phyloP scores from a whole-genome alignment of 2,329 filamentous ascomycete genomes.

The Pseudogymnoascus destructans region DNA sequence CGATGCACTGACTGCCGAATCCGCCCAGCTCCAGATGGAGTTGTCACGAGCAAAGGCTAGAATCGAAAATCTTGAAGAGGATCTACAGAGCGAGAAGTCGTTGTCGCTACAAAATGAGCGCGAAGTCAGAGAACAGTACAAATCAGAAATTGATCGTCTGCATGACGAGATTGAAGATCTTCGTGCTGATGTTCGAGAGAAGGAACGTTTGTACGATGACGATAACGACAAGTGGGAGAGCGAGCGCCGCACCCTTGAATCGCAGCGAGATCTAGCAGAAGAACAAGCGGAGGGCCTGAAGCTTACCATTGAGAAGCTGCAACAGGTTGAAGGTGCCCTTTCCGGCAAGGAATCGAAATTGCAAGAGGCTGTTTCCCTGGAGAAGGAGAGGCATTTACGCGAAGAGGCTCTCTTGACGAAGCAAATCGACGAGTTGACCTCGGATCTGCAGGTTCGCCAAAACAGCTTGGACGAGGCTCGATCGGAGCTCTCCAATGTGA shows the following conservation, averaged over 20 bases:
- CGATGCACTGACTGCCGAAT: slow-evolving; percentile 53
- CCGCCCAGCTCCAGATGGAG: slow-evolving; percentile 52
- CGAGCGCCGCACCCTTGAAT: slow-evolving; percentile 49
- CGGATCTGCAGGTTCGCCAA: slow-evolving; percentile 55
- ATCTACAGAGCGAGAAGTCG: slow-evolving; percentile 32
- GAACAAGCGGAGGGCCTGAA: slow-evolving; percentile 56
- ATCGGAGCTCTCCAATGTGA: slow-evolving; percentile 50
- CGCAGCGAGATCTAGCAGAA: slow-evolving; percentile 52
- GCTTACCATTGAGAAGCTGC: slow-evolving; percentile 56
- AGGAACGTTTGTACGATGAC: slow-evolving; percentile 56
- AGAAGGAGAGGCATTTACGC: slow-evolving; percentile 56
- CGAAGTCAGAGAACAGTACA: slow-evolving; percentile 41
- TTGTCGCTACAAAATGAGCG: slow-evolving; percentile 40
- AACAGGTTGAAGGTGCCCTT: slow-evolving; percentile 52
- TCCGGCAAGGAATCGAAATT: slow-evolving; percentile 55
- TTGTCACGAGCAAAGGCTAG: slow-evolving; percentile 34
- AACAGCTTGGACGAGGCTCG: slow-evolving; percentile 51
- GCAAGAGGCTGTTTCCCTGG: slow-evolving; percentile 55
- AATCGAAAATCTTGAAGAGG: slow-evolving; percentile 35
- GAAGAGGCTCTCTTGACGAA: slow-evolving; percentile 57
- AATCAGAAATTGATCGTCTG: slow-evolving; percentile 40
- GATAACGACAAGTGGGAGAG: slow-evolving; percentile 62
- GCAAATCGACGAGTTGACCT: slow-evolving; percentile 64
- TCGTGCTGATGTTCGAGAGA: slow-evolving; percentile 50
- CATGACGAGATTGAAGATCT: slow-evolving; percentile 37